These are phyloP conservation scores for Thinopyrum obtusiflorum DNA, from an alignment of 202 grass and related monocot genomes.

Conservation along the genomic window DNA sequence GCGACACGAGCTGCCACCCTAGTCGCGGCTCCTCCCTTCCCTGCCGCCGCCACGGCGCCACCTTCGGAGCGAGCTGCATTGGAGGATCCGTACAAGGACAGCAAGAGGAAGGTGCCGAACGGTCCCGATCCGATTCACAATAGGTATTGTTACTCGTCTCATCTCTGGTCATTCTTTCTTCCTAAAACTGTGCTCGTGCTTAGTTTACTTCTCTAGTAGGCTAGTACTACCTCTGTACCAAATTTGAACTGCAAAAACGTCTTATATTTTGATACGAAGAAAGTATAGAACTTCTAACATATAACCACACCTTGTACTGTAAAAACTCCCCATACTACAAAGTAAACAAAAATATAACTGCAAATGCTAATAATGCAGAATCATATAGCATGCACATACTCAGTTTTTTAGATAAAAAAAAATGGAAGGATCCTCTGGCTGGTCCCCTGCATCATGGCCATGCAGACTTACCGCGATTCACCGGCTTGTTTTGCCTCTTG, in stretches of 20 bases:
- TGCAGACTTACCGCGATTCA: slow-evolving; percentile 30
- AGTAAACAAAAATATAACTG: slow-evolving; percentile 23
- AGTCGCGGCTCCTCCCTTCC: not conserved
- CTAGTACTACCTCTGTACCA: too few relatives aligned
- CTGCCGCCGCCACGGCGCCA: not conserved
- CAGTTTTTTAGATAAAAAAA: not conserved
- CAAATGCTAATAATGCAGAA: not conserved
- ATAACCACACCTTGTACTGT: too few relatives aligned
- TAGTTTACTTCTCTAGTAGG: not conserved
- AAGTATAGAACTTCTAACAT: too few relatives aligned
- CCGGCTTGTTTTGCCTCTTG: not conserved
- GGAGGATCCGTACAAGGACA: slow-evolving; percentile 40
- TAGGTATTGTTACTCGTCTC: slow-evolving; percentile 45
- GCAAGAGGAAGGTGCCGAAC: slow-evolving; percentile 89
- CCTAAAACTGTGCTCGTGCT: not conserved
- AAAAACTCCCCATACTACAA: not conserved
- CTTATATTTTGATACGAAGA: too few relatives aligned
- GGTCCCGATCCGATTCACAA: slow-evolving; percentile 94
- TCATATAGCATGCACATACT: not conserved
- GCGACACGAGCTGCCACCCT: not conserved
- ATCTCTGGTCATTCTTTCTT: not conserved
- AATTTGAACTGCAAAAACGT: too few relatives aligned
- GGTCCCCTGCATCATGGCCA: not conserved
- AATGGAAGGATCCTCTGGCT: not conserved
- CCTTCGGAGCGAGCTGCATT: not conserved